phyloP scores from a whole-genome alignment of 805 yeast species.

The Candida mattraensis region DNA sequence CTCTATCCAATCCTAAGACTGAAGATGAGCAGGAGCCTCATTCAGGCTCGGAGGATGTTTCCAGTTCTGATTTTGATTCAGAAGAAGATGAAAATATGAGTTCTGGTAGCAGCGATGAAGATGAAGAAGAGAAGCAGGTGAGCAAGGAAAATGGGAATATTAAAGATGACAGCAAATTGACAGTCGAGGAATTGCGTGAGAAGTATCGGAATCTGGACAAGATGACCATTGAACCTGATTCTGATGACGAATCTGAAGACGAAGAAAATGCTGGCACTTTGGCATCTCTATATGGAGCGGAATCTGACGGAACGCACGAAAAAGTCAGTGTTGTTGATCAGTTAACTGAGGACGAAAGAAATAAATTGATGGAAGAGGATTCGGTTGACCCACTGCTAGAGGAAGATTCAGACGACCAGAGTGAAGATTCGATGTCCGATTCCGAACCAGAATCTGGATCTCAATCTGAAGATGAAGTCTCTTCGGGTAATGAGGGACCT shows the following conservation, averaged over 20 bases:
- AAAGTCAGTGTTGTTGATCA: conserved; percentile 26
- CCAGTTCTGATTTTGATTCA: conserved; percentile 13
- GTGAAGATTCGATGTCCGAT: conserved; percentile 22
- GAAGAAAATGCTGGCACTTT: conserved; percentile 21
- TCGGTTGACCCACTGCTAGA: conserved; percentile 24
- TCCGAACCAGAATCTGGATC: conserved; percentile 20
- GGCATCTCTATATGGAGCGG: conserved; percentile 36
- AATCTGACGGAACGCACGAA: conserved; percentile 6
- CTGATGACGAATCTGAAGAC: conserved; percentile 22
- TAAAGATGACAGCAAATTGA: conserved; percentile 48
- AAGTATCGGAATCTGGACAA: conserved; percentile 51
- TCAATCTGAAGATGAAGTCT: conserved; percentile 24
- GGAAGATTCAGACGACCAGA: conserved; percentile 18
- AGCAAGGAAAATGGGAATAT: conserved; percentile 16
- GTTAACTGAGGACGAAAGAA: conserved; percentile 28
- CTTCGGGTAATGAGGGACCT: conserved; percentile 13
- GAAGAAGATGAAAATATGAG: conserved; percentile 14
- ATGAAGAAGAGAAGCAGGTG: conserved; percentile 24
- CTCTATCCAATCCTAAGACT: conserved; percentile 20
- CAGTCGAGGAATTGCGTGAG: conserved; percentile 54
- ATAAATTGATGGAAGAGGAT: conserved; percentile 17
- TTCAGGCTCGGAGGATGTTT: no score
- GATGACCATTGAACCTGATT: conserved; percentile 12
- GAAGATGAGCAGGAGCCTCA: conserved; percentile 11
- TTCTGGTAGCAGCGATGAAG: conserved; percentile 23